A percentile compares a stretch with the other conserved stretches of the same genome.
phyloP scores from a whole-genome alignment of 2,329 filamentous ascomycete species.

The Nothophoma quercina region DNA sequence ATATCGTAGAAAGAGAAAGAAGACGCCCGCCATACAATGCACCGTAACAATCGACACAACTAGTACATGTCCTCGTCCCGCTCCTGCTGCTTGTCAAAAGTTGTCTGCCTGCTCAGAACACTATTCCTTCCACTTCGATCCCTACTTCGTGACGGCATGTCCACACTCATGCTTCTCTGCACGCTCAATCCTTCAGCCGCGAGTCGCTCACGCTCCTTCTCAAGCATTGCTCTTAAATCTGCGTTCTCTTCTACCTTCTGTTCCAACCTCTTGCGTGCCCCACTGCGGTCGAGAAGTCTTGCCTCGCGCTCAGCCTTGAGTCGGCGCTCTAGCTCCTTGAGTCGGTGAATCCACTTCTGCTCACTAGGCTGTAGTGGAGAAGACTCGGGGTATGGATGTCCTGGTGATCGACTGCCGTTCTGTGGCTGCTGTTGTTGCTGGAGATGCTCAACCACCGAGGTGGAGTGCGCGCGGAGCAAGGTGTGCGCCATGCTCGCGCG shows the following conservation, averaged over 20 bases:
- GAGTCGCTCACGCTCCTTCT: slow-evolving; percentile 58
- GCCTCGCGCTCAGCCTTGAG: slow-evolving; percentile 91
- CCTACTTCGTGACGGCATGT: slow-evolving; percentile 11
- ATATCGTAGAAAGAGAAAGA: not conserved
- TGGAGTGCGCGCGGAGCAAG: slow-evolving; percentile 63
- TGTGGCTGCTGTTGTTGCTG: slow-evolving; percentile 26
- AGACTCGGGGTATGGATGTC: slow-evolving; percentile 44
- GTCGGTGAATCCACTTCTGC: slow-evolving; percentile 82
- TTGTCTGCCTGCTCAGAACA: slow-evolving; percentile 30
- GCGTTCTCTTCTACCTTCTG: slow-evolving; percentile 78
- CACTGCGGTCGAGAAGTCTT: slow-evolving; percentile 81
- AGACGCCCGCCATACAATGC: not conserved
- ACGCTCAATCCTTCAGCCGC: slow-evolving; percentile 29
- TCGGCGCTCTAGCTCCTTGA: slow-evolving; percentile 86
- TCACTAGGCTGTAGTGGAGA: slow-evolving; percentile 61
- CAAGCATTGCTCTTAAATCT: slow-evolving; percentile 71
- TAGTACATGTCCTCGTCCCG: slow-evolving; percentile 19
- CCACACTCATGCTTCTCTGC: slow-evolving; percentile 32
- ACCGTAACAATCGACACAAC: not conserved
- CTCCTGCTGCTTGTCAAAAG: slow-evolving; percentile 8
- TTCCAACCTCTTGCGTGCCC: slow-evolving; percentile 80
- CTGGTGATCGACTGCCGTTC: slow-evolving; percentile 17
- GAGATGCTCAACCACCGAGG: slow-evolving; percentile 58
- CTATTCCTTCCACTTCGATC: slow-evolving; percentile 23
- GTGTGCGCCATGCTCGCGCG: slow-evolving; percentile 58